Evolutionary conservation across 1,284 basidiomycete species (phyloP).

Genomic region (Tilletia indica): DNA sequence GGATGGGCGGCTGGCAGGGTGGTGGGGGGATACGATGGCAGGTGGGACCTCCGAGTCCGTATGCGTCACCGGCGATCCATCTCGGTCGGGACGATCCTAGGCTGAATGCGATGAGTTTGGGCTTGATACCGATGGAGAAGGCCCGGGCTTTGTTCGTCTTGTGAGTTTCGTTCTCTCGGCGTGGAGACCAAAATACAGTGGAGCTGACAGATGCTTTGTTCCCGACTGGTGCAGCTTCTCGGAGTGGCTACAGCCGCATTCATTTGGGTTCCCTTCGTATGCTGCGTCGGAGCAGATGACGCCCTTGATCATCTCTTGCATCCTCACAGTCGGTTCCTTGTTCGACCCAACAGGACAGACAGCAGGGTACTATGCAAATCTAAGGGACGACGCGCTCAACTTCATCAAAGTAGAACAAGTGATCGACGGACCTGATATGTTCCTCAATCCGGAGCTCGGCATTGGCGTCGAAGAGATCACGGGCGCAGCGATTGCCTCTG

Average conservation of each 20-base stretch:
- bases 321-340: constrained; percentile 43
- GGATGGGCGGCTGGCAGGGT: background rate
- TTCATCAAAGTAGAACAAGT: constrained; percentile 33
- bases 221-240: constrained; percentile 29
- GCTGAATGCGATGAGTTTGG: constrained; percentile 44
- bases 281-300: constrained; percentile 47
- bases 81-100: constrained; percentile 46
- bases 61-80: constrained; percentile 29
- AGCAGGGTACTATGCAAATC: constrained; percentile 30
- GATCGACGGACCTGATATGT: constrained; percentile 26
- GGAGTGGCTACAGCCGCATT: constrained; percentile 43
- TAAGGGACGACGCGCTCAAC: constrained; percentile 38
- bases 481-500: constrained; percentile 38
- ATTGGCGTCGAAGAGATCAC: constrained; percentile 52
- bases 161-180: constrained; percentile 19
- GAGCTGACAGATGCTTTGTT: too few relatives aligned
- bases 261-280: constrained; percentile 46
- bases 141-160: constrained; percentile 43
- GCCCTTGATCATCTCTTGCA: constrained; percentile 45
- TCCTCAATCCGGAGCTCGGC: constrained; percentile 47
- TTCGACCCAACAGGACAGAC: constrained; percentile 34
- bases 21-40: background rate
- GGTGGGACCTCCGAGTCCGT: constrained; percentile 22
- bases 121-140: constrained; percentile 39
- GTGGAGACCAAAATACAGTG: background rate